Base-by-base conservation (phyloP, 768 basidiomycete species). In the Hericium alpestre region DNA sequence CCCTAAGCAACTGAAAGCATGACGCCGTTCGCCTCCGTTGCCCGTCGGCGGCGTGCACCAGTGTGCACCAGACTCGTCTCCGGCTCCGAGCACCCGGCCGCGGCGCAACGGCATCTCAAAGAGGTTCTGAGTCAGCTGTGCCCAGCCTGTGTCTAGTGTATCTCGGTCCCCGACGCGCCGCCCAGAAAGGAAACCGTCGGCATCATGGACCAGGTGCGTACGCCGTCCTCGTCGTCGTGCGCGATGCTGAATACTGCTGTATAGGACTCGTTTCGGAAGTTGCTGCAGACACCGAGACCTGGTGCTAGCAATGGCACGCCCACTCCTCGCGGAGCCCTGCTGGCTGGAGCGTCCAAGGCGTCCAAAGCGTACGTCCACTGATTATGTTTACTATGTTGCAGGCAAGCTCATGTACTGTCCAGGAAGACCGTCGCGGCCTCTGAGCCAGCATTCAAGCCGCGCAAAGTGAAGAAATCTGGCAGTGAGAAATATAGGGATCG, bases 401-500 rank as follows among this genome's bases (percentile, higher is more conserved):
- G 25, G 48, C n/a, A 40, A 38, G 18, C 23, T 20, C 22, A 22
- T 40, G 12, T 37, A n/a, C 32, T 25, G 38, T 13, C 10, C 39
- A 80, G 79, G 56, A 81, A 80, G 66, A 68, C 73, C 3, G 66
- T 77, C 20, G 73, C 76, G 55, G 66, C 80, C 12, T 76, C 80
- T 1, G 73, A 83, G 58, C 80, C 87, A 18, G 76, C 79, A 0
- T 93, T 93, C 70, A 90, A 90, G 64, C 91, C 91, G 11, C 78
- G 91, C 52, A 90, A 86, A 63, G 74, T 91, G 41, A 89, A 84
- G 72, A 59, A 66, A 7, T 59, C 70, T 0, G 78, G 78, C 11
- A 65, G 69, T 16, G 75, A 72, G 43, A 51, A 51, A 59, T 92
- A 91, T 64, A 80, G 87, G 37, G 83, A 93, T 67, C 80, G 88